Conservation (phyloP, 2,329 filamentous ascomycete genomes). For the Gliomastix tumulicola region DNA sequence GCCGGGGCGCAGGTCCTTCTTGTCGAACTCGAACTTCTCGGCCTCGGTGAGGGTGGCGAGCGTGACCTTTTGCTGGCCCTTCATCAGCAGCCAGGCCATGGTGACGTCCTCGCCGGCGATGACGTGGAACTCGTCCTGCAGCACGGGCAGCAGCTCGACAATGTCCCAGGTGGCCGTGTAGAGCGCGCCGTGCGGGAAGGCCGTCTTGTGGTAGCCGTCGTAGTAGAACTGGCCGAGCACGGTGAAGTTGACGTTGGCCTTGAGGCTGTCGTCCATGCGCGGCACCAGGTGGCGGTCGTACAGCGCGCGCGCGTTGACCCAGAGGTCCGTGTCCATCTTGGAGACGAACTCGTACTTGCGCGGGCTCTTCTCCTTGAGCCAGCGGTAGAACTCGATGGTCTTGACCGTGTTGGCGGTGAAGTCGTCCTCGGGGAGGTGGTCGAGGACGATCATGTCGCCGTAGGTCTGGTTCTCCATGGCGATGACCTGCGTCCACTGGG, state of each 20-base stretch:
- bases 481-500: slow-evolving; percentile 15
- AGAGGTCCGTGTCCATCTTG: slow-evolving; percentile 23
- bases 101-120: slow-evolving; percentile 21
- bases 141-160: slow-evolving; percentile 14
- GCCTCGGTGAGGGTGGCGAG: slow-evolving; percentile 18
- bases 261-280: too few species aligned
- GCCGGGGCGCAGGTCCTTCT: slow-evolving; percentile 14
- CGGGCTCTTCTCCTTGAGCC: slow-evolving; percentile 12
- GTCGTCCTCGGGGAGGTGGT: slow-evolving; percentile 19
- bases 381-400: slow-evolving; percentile 22
- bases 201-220: slow-evolving; percentile 12
- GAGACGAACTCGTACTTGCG: slow-evolving; percentile 21
- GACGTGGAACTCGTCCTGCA: slow-evolving; percentile 15
- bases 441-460: slow-evolving; percentile 23
- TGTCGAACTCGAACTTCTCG: slow-evolving; percentile 22
- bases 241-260: slow-evolving; percentile 15
- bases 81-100: slow-evolving; percentile 17
- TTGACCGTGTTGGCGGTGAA: slow-evolving; percentile 23
- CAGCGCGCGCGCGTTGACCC: slow-evolving; percentile 20
- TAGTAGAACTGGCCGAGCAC: slow-evolving; percentile 20
- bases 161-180: slow-evolving; percentile 25
- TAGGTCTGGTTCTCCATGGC: slow-evolving; percentile 20
- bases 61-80: slow-evolving; percentile 12
- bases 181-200: slow-evolving; percentile 22
- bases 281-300: slow-evolving; percentile 18